phyloP scores from a whole-genome alignment of 2,329 filamentous ascomycete genomes.

The Lasiodiplodia hormozganensis region DNA sequence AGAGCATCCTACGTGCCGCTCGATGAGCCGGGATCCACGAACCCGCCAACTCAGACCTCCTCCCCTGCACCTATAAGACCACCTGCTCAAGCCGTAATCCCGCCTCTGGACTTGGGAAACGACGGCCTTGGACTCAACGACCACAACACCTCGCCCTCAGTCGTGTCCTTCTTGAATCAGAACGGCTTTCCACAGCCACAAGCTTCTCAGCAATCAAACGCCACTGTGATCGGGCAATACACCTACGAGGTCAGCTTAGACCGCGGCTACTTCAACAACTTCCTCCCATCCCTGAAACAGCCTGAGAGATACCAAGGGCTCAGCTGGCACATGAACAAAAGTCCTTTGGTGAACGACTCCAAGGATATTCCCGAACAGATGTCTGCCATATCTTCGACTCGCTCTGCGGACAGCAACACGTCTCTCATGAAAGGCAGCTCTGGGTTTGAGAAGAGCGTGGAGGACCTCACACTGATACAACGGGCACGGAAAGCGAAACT shows the following conservation, averaged over 20 bases:
- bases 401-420: constrained; percentile 2
- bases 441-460: constrained; percentile 10
- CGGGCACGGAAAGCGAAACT: not conserved
- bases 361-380: constrained; percentile 11
- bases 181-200: constrained; percentile 10
- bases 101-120: not conserved
- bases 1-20: constrained; percentile 23
- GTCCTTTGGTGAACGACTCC: not conserved
- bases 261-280: constrained; percentile 13
- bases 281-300: not conserved
- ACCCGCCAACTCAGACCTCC: not conserved
- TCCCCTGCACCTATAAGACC: not conserved
- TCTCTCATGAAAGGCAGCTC: constrained; percentile 4
- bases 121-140: not conserved
- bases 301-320: not conserved
- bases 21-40: not conserved
- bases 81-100: constrained; percentile 1
- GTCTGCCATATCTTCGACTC: not conserved
- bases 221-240: not conserved
- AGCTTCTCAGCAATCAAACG: not conserved
- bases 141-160: not conserved
- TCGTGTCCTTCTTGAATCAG: constrained; percentile 18
- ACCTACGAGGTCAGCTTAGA: constrained; percentile 10
- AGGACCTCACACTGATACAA: constrained; percentile 7
- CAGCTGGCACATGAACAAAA: constrained; percentile 15